Evolutionary conservation across 805 yeast species (phyloP).

Genomic region (Saccharomycopsis fermentans): DNA sequence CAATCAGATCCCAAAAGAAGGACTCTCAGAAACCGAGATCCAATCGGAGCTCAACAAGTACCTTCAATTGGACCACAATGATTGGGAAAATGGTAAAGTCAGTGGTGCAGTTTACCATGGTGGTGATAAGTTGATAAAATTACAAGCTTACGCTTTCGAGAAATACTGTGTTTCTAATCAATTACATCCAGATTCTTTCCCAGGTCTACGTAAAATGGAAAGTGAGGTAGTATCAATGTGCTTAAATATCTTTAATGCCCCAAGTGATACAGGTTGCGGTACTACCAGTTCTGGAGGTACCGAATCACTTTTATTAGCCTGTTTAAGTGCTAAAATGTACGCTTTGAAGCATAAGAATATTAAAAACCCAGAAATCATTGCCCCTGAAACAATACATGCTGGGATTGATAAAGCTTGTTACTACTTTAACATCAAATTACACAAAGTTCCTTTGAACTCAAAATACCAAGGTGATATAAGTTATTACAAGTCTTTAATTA

Average conservation of each 20-base stretch:
- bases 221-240: slow-evolving; percentile 92
- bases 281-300: slow-evolving; percentile 93
- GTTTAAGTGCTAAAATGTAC: slow-evolving; percentile 77
- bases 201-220: slow-evolving; percentile 94
- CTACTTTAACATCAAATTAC: slow-evolving; percentile 79
- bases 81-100: slow-evolving; percentile 78
- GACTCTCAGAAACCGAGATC: slow-evolving; percentile 41
- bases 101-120: slow-evolving; percentile 98
- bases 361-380: slow-evolving; percentile 71
- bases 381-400: slow-evolving; percentile 88
- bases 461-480: slow-evolving; percentile 58
- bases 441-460: slow-evolving; percentile 69
- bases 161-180: slow-evolving; percentile 84
- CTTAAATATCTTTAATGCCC: slow-evolving; percentile 70
- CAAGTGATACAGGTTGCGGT: slow-evolving; percentile 54
- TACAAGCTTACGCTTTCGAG: slow-evolving; percentile 71
- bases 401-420: slow-evolving; percentile 89
- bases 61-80: slow-evolving; percentile 47
- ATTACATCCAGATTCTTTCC: slow-evolving; percentile 93
- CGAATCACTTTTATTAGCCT: slow-evolving; percentile 78
- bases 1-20: slow-evolving; percentile 45
- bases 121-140: slow-evolving; percentile 60
- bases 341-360: slow-evolving; percentile 52
- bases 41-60: slow-evolving; percentile 40
- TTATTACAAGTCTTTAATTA: slow-evolving; percentile 56